A percentile compares a stretch with the other conserved stretches of the same genome.
These are phyloP conservation scores for Gossypium turneri DNA, from an alignment of 345 rosid genomes.

Conservation along the genomic window DNA sequence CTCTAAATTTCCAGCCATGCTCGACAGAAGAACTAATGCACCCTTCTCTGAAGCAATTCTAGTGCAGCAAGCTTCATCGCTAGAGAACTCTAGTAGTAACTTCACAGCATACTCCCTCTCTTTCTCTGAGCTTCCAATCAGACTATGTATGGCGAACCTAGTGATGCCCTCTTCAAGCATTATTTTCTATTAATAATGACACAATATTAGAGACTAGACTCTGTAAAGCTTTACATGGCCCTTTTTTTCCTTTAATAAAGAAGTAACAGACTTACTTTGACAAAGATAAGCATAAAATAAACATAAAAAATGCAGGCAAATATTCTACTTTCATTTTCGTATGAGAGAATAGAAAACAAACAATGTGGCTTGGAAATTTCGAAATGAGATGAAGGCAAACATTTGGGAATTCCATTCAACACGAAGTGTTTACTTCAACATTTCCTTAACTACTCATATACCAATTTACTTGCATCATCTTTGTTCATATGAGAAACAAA, in stretches of 20 bases:
- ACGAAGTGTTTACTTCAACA: neutral
- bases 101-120: conserved; percentile 39
- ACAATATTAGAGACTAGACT: neutral
- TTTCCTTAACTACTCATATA: neutral
- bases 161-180: conserved; percentile 46
- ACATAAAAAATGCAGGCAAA: neutral
- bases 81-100: conserved; percentile 33
- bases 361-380: neutral
- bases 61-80: conserved; percentile 33
- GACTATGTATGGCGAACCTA: conserved; percentile 38
- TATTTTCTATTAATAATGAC: conserved; percentile 24
- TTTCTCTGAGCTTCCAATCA: conserved; percentile 39
- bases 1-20: conserved; percentile 41
- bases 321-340: neutral
- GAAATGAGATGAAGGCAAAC: neutral
- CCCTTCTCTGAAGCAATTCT: conserved; percentile 39
- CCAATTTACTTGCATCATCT: neutral
- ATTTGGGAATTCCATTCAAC: neutral
- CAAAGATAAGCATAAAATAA: neutral
- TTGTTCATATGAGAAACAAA: conserved; percentile 1
- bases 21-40: conserved; percentile 41
- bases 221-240: too few species aligned
- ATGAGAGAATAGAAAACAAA: neutral
- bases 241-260: too few species aligned
- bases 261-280: neutral